phyloP scores from a whole-genome alignment of 2,329 filamentous ascomycete genomes.

The Myriosclerotinia duriaeana region DNA sequence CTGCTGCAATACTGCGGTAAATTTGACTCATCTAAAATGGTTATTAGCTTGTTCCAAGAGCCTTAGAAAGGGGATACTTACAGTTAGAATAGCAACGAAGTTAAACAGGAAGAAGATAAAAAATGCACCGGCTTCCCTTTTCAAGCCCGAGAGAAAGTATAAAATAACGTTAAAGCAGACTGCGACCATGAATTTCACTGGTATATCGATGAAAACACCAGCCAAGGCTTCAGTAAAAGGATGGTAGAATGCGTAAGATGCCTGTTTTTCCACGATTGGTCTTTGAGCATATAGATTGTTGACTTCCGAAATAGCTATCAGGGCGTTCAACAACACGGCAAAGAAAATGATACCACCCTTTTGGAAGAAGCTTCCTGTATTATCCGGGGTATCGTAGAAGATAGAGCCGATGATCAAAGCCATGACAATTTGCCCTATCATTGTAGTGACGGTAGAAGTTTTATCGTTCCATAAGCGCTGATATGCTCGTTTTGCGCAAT shows the following conservation, averaged over 20 bases:
- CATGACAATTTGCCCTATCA: conserved; percentile 47
- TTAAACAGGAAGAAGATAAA: conserved; percentile 67
- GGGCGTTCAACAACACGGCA: conserved; percentile 66
- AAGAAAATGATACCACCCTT: conserved; percentile 68
- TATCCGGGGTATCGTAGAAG: conserved; percentile 59
- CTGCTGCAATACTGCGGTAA: conserved; percentile 70
- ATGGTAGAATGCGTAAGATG: conserved; percentile 84
- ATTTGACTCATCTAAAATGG: conserved; percentile 69
- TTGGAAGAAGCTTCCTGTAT: conserved; percentile 59
- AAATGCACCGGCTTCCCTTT: conserved; percentile 66
- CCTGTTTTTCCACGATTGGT: conserved; percentile 88
- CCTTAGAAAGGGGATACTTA: conserved; percentile 51
- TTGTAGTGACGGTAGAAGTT: conserved; percentile 58
- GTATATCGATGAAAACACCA: conserved; percentile 83
- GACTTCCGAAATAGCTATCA: conserved; percentile 63
- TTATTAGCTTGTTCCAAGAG: conserved; percentile 63
- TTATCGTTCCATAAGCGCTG: conserved; percentile 75
- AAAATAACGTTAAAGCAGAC: conserved; percentile 77
- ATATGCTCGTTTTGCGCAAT: conserved; percentile 81
- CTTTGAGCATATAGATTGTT: conserved; percentile 78
- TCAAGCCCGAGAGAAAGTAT: conserved; percentile 83
- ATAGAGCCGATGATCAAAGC: conserved; percentile 63
- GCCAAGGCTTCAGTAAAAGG: conserved; percentile 84
- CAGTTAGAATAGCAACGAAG: conserved; percentile 51
- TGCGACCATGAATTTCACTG: conserved; percentile 74